phyloP scores from a whole-genome alignment of 306 rosid genomes.

The Trifolium fragiferum region DNA sequence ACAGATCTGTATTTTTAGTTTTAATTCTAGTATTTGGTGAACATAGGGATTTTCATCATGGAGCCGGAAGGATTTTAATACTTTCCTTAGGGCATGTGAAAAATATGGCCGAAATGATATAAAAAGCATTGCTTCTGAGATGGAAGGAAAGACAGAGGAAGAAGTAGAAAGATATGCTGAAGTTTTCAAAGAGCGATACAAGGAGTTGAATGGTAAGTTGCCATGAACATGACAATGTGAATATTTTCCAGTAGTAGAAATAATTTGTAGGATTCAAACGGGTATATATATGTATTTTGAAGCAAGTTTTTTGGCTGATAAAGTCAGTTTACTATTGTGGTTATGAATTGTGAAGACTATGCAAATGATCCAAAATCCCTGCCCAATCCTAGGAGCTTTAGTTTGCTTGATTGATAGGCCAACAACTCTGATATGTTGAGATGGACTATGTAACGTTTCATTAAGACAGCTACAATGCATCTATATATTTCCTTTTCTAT shows the following conservation, averaged over 20 bases:
- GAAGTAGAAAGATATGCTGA: conserved; percentile 96
- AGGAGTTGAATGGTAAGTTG: conserved; percentile 85
- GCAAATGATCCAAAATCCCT: background rate
- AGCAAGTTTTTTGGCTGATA: background rate
- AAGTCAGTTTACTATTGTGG: conserved; percentile 8
- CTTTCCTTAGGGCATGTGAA: conserved; percentile 97
- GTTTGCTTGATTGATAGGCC: background rate
- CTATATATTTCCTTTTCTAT: background rate
- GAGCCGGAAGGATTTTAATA: conserved; percentile 95
- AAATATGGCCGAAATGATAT: conserved; percentile 94
- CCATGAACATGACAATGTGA: background rate
- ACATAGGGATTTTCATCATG: conserved; percentile 94
- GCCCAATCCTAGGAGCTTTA: conserved; percentile 11
- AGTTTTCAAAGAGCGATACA: conserved; percentile 90
- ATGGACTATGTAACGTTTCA: background rate
- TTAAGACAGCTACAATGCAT: conserved; percentile 11
- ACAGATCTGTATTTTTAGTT: conserved; percentile 18
- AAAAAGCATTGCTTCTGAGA: conserved; percentile 80
- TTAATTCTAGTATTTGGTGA: conserved; percentile 47
- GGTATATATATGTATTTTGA: background rate
- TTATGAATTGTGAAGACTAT: background rate
- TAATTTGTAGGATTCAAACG: conserved; percentile 1
- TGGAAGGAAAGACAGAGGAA: conserved; percentile 96
- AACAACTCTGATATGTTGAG: conserved; percentile 14
- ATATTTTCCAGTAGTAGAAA: background rate